Percentiles rank a stretch among this genome's conserved stretches.
phyloP scores from a whole-genome alignment of 129 eudicot genomes.

The Sambucus nigra region DNA sequence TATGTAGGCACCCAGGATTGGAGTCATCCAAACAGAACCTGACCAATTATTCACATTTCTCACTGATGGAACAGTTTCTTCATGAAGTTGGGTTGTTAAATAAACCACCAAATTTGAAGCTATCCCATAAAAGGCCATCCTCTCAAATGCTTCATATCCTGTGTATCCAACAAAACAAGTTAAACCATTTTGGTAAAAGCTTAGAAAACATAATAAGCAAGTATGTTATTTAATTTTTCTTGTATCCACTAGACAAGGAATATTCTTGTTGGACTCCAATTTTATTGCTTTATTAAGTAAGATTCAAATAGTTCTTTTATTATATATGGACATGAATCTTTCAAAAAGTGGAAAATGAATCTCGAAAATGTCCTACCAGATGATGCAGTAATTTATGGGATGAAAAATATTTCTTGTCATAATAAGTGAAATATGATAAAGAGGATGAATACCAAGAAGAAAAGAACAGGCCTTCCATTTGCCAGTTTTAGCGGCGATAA shows the following conservation, averaged over 20 bases:
- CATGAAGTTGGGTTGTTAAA: conserved; percentile 80
- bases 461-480: conserved; percentile 97
- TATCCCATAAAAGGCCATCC: conserved; percentile 96
- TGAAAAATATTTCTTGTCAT: neutral
- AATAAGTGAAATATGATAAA: neutral
- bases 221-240: too few relatives aligned
- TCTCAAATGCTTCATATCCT: conserved; percentile 93
- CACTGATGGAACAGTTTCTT: conserved; percentile 83
- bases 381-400: neutral
- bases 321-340: neutral
- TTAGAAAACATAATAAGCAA: neutral
- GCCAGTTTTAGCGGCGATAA: conserved; percentile 66
- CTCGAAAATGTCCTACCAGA: neutral
- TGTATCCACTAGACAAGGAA: too few relatives aligned
- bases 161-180: neutral
- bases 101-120: conserved; percentile 93
- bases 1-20: conserved; percentile 78
- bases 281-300: neutral
- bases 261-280: too few relatives aligned
- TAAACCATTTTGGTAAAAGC: neutral
- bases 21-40: conserved; percentile 90
- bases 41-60: conserved; percentile 91
- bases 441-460: conserved; percentile 52
- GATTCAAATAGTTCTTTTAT: neutral
- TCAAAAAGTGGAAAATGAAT: neutral